Conservation (phyloP, 352 stramenopile genomes). For the Pythium grandisporangium region DNA sequence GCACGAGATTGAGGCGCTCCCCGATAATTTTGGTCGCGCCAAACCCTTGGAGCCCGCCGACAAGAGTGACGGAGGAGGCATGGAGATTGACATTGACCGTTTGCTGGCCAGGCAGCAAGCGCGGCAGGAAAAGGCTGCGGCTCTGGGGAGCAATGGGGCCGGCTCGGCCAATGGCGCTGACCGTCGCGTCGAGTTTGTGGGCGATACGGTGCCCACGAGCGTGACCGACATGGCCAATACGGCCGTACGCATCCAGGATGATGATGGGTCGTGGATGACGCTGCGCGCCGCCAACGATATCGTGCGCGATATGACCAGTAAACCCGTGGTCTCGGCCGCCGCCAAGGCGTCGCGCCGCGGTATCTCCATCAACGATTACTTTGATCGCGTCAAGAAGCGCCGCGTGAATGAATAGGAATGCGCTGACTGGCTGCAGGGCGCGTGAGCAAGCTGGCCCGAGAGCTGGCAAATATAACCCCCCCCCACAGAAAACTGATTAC, state of each 20-base stretch:
- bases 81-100: constrained; percentile 72
- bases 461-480: no score
- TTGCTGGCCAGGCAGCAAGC: constrained; percentile 65
- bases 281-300: constrained; percentile 72
- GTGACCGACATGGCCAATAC: constrained; percentile 67
- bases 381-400: constrained; percentile 70
- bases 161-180: constrained; percentile 12
- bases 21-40: constrained; percentile 56
- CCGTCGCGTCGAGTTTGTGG: constrained; percentile 58
- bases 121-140: constrained; percentile 32
- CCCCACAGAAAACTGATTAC: no score
- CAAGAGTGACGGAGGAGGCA: constrained; percentile 12
- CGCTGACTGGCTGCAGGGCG: no score
- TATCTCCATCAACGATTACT: constrained; percentile 83
- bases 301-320: constrained; percentile 63
- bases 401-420: constrained; percentile 45
- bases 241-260: constrained; percentile 76
- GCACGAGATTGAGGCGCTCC: constrained; percentile 71
- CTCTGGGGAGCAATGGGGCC: constrained; percentile 15
- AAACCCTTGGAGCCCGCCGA: constrained; percentile 24
- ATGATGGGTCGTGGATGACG: constrained; percentile 79
- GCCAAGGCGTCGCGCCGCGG: constrained; percentile 66
- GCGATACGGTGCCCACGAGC: constrained; percentile 31
- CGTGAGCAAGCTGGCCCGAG: no score
- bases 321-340: constrained; percentile 48